These are phyloP conservation scores for Apiospora rasikravindrae DNA, from an alignment of 2,329 filamentous ascomycete species.

Conservation along the genomic window DNA sequence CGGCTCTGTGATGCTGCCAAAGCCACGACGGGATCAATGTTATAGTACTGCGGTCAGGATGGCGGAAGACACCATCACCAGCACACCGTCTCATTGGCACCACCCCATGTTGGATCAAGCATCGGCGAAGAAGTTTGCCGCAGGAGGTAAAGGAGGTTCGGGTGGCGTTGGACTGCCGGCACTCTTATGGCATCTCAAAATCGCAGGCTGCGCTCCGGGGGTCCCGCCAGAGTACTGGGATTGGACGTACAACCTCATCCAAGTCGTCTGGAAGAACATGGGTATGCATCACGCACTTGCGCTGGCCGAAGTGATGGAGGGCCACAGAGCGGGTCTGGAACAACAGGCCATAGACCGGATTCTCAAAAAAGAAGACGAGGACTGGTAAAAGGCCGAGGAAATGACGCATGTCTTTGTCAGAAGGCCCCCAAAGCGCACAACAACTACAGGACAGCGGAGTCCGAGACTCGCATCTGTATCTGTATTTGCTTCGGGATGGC, in stretches of 20 bases:
- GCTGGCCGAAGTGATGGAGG: slow-evolving; percentile 49
- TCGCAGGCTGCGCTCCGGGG: slow-evolving; percentile 53
- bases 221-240: slow-evolving; percentile 47
- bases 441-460: background rate
- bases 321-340: slow-evolving; percentile 32
- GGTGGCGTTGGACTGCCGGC: slow-evolving; percentile 55
- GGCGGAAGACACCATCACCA: slow-evolving; percentile 51
- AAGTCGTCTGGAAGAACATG: slow-evolving; percentile 56
- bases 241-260: slow-evolving; percentile 52
- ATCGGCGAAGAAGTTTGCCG: slow-evolving; percentile 41
- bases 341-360: slow-evolving; percentile 28
- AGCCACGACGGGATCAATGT: slow-evolving; percentile 37
- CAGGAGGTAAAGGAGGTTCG: slow-evolving; percentile 46
- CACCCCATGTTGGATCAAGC: slow-evolving; percentile 51
- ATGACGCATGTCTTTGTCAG: background rate
- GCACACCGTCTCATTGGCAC: slow-evolving; percentile 56
- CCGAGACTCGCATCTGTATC: background rate
- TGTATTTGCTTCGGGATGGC: background rate
- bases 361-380: slow-evolving; percentile 30
- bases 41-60: slow-evolving; percentile 44
- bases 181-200: slow-evolving; percentile 54
- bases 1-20: slow-evolving; percentile 39
- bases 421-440: background rate
- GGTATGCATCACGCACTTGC: slow-evolving; percentile 56
- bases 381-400: slow-evolving; percentile 15